A percentile compares a stretch with the other conserved stretches of the same genome.
Evolutionary conservation across 345 rosid species (phyloP).

Genomic region (Camelina neglecta): DNA sequence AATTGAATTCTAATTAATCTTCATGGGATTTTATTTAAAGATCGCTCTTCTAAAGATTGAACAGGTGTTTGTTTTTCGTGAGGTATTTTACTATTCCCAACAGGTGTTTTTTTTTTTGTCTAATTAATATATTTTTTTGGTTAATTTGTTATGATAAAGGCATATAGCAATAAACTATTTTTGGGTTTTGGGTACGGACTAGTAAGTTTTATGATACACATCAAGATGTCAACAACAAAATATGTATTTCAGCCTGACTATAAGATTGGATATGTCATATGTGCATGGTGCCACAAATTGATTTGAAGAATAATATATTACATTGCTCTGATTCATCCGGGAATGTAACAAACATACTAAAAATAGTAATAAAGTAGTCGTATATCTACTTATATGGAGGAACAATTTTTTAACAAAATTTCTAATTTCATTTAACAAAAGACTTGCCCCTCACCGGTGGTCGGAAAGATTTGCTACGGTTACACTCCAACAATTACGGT

Average conservation of each 20-base stretch:
- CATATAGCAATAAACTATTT: neutral
- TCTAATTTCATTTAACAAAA: neutral
- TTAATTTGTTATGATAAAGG: neutral
- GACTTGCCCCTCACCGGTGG: constrained; percentile 11
- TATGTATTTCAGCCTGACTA: neutral
- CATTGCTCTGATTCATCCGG: neutral
- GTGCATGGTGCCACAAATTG: neutral
- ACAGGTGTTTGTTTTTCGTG: constrained; percentile 1
- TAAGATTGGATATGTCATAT: constrained; percentile 1
- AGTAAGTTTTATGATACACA: neutral
- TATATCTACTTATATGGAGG: too few relatives aligned
- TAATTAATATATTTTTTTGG: too few relatives aligned
- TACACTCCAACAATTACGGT: neutral
- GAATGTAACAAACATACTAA: constrained; percentile 2
- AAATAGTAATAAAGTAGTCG: neutral
- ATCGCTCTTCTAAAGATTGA: neutral
- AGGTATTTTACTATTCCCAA: neutral
- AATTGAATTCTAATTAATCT: neutral
- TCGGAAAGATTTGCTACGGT: neutral
- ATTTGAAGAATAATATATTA: constrained; percentile 6
- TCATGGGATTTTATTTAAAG: neutral
- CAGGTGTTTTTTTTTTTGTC: too few relatives aligned
- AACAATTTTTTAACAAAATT: neutral
- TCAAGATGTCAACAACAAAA: neutral
- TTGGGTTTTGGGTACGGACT: neutral